Conservation (phyloP, 495 filamentous ascomycete species). For the Poronia punctata region DNA sequence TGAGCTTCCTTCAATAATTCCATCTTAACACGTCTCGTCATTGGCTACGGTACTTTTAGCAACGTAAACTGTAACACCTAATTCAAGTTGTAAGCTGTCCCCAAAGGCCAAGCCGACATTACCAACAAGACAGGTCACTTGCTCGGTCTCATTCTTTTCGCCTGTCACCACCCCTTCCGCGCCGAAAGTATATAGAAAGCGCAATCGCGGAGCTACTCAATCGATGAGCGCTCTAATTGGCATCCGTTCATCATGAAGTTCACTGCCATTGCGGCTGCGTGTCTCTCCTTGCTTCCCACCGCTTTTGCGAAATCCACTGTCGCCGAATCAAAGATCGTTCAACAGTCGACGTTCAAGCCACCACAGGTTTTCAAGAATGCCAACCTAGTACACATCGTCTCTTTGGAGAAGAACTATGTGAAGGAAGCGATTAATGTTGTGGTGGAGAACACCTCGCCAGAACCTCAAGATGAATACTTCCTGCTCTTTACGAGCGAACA, state of each 20-base stretch:
- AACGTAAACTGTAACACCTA: conserved; percentile 29
- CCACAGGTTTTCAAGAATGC: conserved; percentile 84
- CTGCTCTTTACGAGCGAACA: conserved; percentile 71
- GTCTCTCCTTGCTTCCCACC: conserved; percentile 40
- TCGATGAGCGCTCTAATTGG: conserved; percentile 34
- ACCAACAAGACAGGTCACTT: conserved; percentile 1
- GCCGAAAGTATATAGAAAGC: conserved; percentile 4
- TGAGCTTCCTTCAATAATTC: too few relatives aligned
- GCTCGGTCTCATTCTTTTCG: neutral
- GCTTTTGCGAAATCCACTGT: conserved; percentile 30
- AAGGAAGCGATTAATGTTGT: conserved; percentile 88
- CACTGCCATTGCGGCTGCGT: conserved; percentile 41
- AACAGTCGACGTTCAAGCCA: conserved; percentile 72
- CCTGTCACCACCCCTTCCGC: neutral
- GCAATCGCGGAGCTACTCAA: conserved; percentile 18
- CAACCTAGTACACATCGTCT: conserved; percentile 84
- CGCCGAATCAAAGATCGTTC: conserved; percentile 31
- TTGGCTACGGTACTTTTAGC: conserved; percentile 14
- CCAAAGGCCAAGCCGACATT: conserved; percentile 8
- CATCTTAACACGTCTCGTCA: too few relatives aligned
- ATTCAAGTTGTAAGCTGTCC: conserved; percentile 24
- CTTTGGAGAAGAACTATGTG: conserved; percentile 84
- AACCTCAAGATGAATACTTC: conserved; percentile 82
- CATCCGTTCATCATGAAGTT: conserved; percentile 45
- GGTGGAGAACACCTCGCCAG: conserved; percentile 72